phyloP scores from a whole-genome alignment of 192 early-diverging fungal genomes.

The Lobosporangium transversale region DNA sequence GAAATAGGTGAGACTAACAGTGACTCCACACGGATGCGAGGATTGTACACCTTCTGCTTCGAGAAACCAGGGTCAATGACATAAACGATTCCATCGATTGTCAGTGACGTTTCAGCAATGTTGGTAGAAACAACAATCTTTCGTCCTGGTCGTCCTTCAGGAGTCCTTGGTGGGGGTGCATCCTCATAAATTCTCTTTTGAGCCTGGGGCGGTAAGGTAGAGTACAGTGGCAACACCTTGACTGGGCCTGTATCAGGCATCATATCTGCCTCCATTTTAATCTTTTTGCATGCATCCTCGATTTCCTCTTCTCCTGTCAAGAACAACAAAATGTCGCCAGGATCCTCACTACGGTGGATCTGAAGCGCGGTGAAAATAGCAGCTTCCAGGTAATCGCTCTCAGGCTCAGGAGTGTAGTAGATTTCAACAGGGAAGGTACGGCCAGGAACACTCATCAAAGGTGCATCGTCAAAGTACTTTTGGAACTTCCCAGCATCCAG shows the following conservation, averaged over 20 bases:
- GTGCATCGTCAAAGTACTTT: constrained; percentile 97
- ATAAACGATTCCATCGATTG: constrained; percentile 99
- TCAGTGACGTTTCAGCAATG: constrained; percentile 97
- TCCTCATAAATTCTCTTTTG: constrained; percentile 95
- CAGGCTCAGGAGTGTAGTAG: constrained; percentile 97
- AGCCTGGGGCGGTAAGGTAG: constrained; percentile 87
- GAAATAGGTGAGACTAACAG: constrained; percentile 95
- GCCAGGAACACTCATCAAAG: constrained; percentile 90
- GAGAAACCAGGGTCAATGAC: constrained; percentile 98
- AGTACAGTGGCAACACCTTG: constrained; percentile 90
- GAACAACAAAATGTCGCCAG: constrained; percentile 97
- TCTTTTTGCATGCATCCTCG: constrained; percentile 91
- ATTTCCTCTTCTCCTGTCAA: constrained; percentile 99
- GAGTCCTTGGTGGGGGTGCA: constrained; percentile 81
- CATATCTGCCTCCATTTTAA: constrained; percentile 80
- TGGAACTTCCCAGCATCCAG: constrained; percentile 99
- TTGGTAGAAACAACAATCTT: constrained; percentile 98
- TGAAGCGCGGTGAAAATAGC: constrained; percentile 94
- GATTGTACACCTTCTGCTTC: constrained; percentile 99
- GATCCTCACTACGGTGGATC: constrained; percentile 92
- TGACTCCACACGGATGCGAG: constrained; percentile 95
- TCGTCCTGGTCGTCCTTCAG: constrained; percentile 89
- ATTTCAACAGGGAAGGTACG: constrained; percentile 99
- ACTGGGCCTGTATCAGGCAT: constrained; percentile 80
- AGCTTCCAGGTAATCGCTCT: constrained; percentile 96